Evolutionary conservation across 129 eudicot species (phyloP), one percentile per base, ranked within the genome.

Genomic region (Dittrichia graveolens): DNA sequence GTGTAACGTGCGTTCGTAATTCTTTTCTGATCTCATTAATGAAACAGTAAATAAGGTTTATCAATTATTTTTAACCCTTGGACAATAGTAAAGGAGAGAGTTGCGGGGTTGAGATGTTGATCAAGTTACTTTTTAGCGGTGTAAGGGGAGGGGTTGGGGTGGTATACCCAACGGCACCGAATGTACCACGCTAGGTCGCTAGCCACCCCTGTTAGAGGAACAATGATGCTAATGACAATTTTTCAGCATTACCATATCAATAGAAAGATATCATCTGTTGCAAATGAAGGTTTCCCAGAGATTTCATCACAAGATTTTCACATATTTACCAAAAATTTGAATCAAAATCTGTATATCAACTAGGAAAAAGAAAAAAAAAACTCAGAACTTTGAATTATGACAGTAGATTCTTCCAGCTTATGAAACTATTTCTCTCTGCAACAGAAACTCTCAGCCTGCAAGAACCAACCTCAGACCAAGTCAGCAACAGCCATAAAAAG

Each of bases 321-420:
- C 77, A 70, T 78, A 78, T 78, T 70, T 78, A 62, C 58, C 82
- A 70, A 78, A 78, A 70, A 42, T 50, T 52, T 61, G 72, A 61
- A 69, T 31, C 72, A 42, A 67, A 78, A 59, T 77, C 55, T 77
- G 50, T 38, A 71, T 39, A 38, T 58, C 15, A 72, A 19, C 66
- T 34, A 70, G 67, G 24, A 59, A 31, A 24, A 24, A 24, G 31
- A 24, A 34, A 50, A 60, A 68, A 52, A 77, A 60, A 45, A 77
- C 37, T 69, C 76, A 77, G 69, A 69, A 77, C 39, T 54, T 77
- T 69, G 76, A 77, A 60, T 77, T 63, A 48, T 50, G 71, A 77
- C 43, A 31, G 69, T 42, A 69, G 69, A 69, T 52, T 75, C 71
- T 75, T 61, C 80, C 52, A 56, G 60, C 74, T 75, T 75, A 66